Percentiles rank a stretch among this genome's conserved stretches.
Conservation (phyloP, 2,329 filamentous ascomycete species). For the Calonectria fujianensis region DNA sequence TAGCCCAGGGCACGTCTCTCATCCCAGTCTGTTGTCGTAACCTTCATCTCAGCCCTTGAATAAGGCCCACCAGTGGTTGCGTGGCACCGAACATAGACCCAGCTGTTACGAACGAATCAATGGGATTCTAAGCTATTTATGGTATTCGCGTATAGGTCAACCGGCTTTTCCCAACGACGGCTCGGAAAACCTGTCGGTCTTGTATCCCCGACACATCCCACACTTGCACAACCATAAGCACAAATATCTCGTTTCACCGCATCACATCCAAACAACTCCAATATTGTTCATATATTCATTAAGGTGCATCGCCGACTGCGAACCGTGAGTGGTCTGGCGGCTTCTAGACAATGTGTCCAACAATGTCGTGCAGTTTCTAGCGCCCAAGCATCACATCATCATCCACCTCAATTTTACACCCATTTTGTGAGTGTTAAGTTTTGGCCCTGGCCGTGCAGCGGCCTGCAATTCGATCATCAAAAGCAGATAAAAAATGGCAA, state of each 20-base stretch:
- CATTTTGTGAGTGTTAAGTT: slow-evolving; percentile 40
- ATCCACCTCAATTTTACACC: slow-evolving; percentile 49
- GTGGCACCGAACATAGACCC: not conserved
- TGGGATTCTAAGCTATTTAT: not conserved
- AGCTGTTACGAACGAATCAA: not conserved
- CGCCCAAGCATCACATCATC: slow-evolving; percentile 46
- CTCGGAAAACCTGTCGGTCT: not conserved
- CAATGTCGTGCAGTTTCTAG: slow-evolving; percentile 50
- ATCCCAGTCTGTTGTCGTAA: not conserved
- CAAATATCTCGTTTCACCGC: slow-evolving; percentile 15
- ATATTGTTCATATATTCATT: slow-evolving; percentile 56
- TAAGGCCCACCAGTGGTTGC: slow-evolving; percentile 9
- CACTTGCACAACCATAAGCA: slow-evolving; percentile 6
- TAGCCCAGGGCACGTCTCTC: not conserved
- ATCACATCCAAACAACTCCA: slow-evolving; percentile 16
- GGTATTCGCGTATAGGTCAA: not conserved
- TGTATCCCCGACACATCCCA: slow-evolving; percentile 3
- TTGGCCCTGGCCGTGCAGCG: slow-evolving; percentile 38
- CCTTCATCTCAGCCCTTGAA: not conserved
- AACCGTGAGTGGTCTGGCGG: slow-evolving; percentile 47
- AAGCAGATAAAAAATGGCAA: slow-evolving; percentile 46
- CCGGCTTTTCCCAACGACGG: not conserved
- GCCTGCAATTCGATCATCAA: slow-evolving; percentile 47
- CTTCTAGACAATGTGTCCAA: slow-evolving; percentile 51
- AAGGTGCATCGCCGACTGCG: slow-evolving; percentile 53